These are phyloP conservation scores for Aspergillus sp. DNA, from an alignment of 2,329 filamentous ascomycete species.

Conservation along the genomic window DNA sequence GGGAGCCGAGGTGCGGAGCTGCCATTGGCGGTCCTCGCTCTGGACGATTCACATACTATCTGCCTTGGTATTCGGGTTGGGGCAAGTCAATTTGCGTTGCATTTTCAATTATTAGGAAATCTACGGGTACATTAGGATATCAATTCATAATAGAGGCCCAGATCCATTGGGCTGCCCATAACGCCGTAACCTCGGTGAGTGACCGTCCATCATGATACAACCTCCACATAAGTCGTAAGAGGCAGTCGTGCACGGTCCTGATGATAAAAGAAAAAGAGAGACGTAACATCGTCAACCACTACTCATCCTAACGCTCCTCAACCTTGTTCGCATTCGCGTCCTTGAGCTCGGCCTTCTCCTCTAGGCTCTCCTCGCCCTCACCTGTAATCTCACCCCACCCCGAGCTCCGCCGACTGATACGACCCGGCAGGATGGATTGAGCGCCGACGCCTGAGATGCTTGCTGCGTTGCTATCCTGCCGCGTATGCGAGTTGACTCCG, in stretches of 20 bases:
- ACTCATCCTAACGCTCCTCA: constrained; percentile 17
- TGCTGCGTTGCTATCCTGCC: constrained; percentile 80
- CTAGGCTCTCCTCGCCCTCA: constrained; percentile 35
- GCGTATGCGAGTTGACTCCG: constrained; percentile 73
- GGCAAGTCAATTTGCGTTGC: background rate
- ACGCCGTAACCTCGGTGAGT: background rate
- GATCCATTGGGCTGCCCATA: background rate
- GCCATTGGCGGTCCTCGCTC: background rate
- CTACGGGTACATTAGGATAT: background rate
- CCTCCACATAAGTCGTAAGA: constrained; percentile 15
- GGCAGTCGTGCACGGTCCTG: background rate
- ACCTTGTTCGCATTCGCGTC: background rate
- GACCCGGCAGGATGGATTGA: constrained; percentile 56
- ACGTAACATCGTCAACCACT: constrained; percentile 17
- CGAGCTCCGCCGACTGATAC: constrained; percentile 49
- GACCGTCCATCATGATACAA: background rate
- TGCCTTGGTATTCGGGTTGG: background rate
- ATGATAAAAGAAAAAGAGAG: background rate
- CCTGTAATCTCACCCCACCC: constrained; percentile 51
- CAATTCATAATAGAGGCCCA: background rate
- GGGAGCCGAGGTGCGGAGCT: background rate
- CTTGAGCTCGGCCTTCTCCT: constrained; percentile 29
- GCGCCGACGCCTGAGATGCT: constrained; percentile 67
- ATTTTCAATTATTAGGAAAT: background rate
- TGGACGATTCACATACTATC: background rate